A percentile compares a stretch with the other conserved stretches of the same genome.
phyloP scores from a whole-genome alignment of 306 rosid species.

The Myrica gale region DNA sequence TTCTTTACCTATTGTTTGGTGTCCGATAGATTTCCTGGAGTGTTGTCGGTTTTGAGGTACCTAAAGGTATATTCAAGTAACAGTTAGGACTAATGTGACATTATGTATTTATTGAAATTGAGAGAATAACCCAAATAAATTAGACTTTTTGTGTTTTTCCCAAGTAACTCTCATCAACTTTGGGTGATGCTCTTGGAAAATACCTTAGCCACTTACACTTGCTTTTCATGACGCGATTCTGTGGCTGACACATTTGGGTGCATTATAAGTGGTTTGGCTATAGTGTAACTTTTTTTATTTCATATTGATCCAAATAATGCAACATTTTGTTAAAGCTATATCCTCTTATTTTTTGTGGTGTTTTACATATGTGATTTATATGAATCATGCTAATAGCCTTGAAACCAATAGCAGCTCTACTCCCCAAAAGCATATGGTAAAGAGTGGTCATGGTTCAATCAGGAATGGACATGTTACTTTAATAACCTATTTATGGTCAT shows the following conservation, averaged over 20 bases:
- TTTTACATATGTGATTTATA: neutral
- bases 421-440: neutral
- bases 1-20: neutral
- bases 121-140: too few species aligned
- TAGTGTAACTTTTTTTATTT: neutral
- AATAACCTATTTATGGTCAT: neutral
- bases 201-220: neutral
- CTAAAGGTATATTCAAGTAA: neutral
- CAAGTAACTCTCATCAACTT: neutral
- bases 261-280: neutral
- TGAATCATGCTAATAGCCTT: neutral
- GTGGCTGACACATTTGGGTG: neutral
- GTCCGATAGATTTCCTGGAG: neutral
- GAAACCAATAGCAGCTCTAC: neutral
- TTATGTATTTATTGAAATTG: too few species aligned
- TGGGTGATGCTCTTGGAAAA: neutral
- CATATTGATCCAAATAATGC: neutral
- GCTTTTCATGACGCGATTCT: neutral
- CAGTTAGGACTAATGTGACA: neutral
- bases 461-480: neutral
- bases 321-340: neutral
- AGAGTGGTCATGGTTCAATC: neutral
- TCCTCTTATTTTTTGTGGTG: neutral
- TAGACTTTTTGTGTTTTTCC: too few species aligned
- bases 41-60: neutral